Percentiles rank a stretch among this genome's conserved stretches.
Evolutionary conservation across 441 rosid genomes (phyloP).

Genomic region (Iberis amara): DNA sequence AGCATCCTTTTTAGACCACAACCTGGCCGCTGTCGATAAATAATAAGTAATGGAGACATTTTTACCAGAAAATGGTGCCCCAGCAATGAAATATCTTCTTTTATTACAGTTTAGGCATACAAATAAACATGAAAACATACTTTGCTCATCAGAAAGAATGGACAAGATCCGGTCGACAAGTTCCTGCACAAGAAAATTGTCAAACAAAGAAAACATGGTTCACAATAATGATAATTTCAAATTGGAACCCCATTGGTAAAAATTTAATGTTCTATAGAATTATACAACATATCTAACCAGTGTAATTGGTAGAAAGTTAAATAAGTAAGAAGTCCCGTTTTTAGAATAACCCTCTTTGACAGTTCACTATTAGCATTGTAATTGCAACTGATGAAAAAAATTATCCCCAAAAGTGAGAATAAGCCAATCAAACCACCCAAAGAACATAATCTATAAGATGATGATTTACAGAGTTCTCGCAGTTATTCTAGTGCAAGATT

Average conservation of each 20-base stretch:
- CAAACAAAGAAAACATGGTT: slow-evolving; percentile 8
- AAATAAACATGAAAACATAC: slow-evolving; percentile 31
- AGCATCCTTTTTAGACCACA: slow-evolving; percentile 56
- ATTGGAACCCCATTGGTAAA: not conserved
- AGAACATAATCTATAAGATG: not conserved
- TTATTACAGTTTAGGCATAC: slow-evolving; percentile 1
- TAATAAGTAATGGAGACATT: slow-evolving; percentile 17
- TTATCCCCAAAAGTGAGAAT: not conserved
- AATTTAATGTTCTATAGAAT: not conserved
- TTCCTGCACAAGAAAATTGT: slow-evolving; percentile 47
- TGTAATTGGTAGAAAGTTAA: too few species aligned
- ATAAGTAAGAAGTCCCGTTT: too few species aligned
- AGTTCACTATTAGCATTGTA: not conserved
- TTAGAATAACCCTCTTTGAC: not conserved
- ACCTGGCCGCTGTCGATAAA: slow-evolving; percentile 40
- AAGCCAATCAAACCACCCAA: not conserved
- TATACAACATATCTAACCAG: not conserved
- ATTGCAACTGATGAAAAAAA: not conserved
- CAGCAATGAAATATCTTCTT: not conserved
- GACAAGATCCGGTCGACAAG: slow-evolving; percentile 73
- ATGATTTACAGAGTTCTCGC: not conserved
- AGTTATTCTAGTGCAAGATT: not conserved
- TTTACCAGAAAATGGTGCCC: slow-evolving; percentile 10
- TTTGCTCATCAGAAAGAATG: slow-evolving; percentile 64
- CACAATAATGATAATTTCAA: slow-evolving; percentile 6